phyloP scores from a whole-genome alignment of 805 yeast species.

The Kluyveromyces starmeri region DNA sequence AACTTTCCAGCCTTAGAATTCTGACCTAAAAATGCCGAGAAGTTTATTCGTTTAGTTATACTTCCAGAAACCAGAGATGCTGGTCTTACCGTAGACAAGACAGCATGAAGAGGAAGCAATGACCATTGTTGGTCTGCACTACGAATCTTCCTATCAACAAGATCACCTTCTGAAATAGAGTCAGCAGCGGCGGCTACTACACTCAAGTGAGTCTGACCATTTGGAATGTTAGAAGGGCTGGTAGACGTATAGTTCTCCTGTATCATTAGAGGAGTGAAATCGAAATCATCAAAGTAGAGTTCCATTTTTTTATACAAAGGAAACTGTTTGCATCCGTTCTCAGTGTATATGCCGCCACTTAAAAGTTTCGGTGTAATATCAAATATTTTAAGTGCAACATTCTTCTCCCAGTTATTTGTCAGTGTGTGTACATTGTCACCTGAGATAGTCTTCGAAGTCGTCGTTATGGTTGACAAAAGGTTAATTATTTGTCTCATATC shows the following conservation, averaged over 20 bases:
- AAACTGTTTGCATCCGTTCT: conserved; percentile 35
- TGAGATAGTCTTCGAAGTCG: conserved; percentile 51
- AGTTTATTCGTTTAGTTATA: conserved; percentile 58
- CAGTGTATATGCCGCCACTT: conserved; percentile 48
- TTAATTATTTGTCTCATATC: conserved; percentile 94
- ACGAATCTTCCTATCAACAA: conserved; percentile 73
- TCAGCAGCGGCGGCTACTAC: conserved; percentile 75
- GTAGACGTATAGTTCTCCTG: conserved; percentile 84
- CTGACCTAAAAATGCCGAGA: conserved; percentile 84
- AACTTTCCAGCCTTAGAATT: conserved; percentile 77
- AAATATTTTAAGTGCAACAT: conserved; percentile 83
- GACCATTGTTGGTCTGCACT: conserved; percentile 94
- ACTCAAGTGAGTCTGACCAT: conserved; percentile 46
- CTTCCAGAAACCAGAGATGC: conserved; percentile 66
- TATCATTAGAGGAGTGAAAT: conserved; percentile 89
- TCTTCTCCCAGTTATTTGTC: conserved; percentile 75
- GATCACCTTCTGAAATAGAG: conserved; percentile 75
- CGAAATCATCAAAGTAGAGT: conserved; percentile 88
- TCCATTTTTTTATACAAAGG: conserved; percentile 75
- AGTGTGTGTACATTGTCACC: conserved; percentile 55
- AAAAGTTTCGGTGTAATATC: conserved; percentile 71
- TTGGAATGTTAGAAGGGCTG: conserved; percentile 40
- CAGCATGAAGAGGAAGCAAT: conserved; percentile 82
- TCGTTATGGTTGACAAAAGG: conserved; percentile 73
- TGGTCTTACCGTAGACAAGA: conserved; percentile 78